These are phyloP conservation scores for Cenchrus purpureus DNA, from an alignment of 176 grass and related monocot species.

Conservation along the genomic window DNA sequence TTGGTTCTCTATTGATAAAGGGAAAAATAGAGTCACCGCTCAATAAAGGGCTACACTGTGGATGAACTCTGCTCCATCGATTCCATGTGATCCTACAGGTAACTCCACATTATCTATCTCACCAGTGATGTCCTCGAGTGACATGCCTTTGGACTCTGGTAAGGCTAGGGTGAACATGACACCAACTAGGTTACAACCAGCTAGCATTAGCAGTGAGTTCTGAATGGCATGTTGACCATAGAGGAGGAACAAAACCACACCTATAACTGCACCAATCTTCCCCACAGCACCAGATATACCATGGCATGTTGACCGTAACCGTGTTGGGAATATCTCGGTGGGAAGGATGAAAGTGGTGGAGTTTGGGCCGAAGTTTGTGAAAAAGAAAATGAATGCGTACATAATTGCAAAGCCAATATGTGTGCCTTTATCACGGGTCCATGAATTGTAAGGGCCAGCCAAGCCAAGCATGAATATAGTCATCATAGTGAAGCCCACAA, in stretches of 20 bases:
- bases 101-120: not conserved
- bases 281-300: slow-evolving; percentile 24
- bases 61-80: not conserved
- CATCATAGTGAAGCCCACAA: slow-evolving; percentile 45
- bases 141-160: slow-evolving; percentile 34
- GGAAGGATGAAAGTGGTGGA: slow-evolving; percentile 34
- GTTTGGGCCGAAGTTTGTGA: slow-evolving; percentile 43
- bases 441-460: not conserved
- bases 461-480: slow-evolving; percentile 29
- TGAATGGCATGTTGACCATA: not conserved
- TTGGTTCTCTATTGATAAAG: no score
- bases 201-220: slow-evolving; percentile 19
- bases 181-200: slow-evolving; percentile 22
- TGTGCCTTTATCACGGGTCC: not conserved
- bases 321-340: slow-evolving; percentile 31
- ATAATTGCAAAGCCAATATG: slow-evolving; percentile 1
- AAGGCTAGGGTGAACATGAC: slow-evolving; percentile 21
- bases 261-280: slow-evolving; percentile 30
- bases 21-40: no score
- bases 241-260: not conserved
- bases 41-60: no score
- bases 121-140: slow-evolving; percentile 27
- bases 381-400: slow-evolving; percentile 27
- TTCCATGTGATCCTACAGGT: not conserved
- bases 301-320: slow-evolving; percentile 41